Conservation (phyloP, 768 basidiomycete species). For the Podaxis rugospora region DNA sequence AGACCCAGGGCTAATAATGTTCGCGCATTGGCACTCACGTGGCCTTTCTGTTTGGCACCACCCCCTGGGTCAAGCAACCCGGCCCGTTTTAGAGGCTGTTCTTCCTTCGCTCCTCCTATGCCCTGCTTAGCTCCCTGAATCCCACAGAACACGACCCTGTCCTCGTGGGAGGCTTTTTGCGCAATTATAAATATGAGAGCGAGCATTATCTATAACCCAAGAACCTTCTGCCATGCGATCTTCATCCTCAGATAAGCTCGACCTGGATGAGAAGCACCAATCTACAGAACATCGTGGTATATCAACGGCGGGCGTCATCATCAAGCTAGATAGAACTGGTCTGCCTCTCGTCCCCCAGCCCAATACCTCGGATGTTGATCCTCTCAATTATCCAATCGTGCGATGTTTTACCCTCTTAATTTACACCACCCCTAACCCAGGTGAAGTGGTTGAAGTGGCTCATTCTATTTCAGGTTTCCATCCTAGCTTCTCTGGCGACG, state of each 20-base stretch:
- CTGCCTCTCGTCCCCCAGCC: slow-evolving; percentile 9
- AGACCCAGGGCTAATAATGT: background rate
- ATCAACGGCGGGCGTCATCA: background rate
- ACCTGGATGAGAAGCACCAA: slow-evolving; percentile 1
- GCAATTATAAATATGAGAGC: slow-evolving; percentile 1
- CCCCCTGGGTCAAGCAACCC: background rate
- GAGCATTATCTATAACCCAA: background rate
- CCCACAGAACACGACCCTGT: background rate
- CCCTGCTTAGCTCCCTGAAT: background rate
- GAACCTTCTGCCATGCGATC: background rate
- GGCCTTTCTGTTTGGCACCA: slow-evolving; percentile 2
- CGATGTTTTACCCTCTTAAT: background rate
- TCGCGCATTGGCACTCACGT: slow-evolving; percentile 1
- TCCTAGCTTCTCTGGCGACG: slow-evolving; percentile 32
- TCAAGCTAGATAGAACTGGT: slow-evolving; percentile 5
- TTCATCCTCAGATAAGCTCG: background rate
- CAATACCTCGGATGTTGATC: slow-evolving; percentile 23
- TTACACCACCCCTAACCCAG: background rate
- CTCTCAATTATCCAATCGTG: slow-evolving; percentile 37
- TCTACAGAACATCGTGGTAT: background rate
- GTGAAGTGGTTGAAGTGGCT: slow-evolving; percentile 31
- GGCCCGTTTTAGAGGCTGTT: background rate
- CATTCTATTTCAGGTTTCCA: slow-evolving; percentile 27
- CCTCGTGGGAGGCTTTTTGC: slow-evolving; percentile 1
- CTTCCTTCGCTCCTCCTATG: background rate